Conservation (phyloP, 176 grass and related monocot species). For the Bromus sterilis region DNA sequence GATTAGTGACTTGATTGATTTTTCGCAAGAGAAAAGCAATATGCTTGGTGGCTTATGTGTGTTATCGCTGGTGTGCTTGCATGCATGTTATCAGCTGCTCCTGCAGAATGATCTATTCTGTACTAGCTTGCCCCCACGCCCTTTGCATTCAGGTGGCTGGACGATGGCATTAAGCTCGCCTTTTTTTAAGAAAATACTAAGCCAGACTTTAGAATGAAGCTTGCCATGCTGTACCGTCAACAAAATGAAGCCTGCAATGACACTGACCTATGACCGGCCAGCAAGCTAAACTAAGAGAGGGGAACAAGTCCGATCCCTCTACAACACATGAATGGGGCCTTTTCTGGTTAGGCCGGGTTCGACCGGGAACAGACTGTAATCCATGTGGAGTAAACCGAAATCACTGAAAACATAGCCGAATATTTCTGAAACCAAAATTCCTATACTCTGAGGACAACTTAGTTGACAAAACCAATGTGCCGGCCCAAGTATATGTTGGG, state of each 20-base stretch:
- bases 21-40: too few species aligned
- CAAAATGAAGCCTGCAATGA: neutral
- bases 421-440: too few species aligned
- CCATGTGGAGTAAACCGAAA: too few species aligned
- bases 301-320: neutral
- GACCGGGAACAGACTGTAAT: neutral
- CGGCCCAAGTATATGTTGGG: too few species aligned
- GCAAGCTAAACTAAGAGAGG: neutral
- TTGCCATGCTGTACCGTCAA: neutral
- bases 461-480: too few species aligned
- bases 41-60: neutral
- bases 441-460: too few species aligned
- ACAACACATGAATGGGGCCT: neutral
- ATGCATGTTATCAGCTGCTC: neutral
- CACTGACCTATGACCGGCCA: neutral
- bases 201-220: neutral
- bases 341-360: neutral
- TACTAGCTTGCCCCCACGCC: neutral
- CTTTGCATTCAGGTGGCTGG: neutral
- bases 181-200: too few species aligned
- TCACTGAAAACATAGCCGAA: too few species aligned
- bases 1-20: neutral
- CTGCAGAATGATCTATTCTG: neutral
- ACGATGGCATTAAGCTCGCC: neutral
- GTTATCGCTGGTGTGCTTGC: neutral